Percentiles rank a stretch among this genome's conserved stretches.
Conservation (phyloP, 2,329 filamentous ascomycete species). For the Cytospora chrysosperma region DNA sequence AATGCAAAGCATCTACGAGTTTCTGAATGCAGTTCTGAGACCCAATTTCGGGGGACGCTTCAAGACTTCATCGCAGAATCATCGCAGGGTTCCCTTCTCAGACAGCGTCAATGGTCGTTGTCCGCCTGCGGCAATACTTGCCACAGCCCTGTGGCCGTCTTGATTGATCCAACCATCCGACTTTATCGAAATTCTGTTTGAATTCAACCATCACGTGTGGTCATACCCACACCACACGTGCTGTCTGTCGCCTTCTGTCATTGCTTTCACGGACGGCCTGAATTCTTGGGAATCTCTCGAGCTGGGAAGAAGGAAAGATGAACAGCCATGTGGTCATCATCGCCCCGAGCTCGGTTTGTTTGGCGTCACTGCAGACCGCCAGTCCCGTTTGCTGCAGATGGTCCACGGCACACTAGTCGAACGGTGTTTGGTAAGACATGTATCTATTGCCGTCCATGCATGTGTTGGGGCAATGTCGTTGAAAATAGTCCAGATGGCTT, state of each 20-base stretch:
- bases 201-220: no score
- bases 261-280: not conserved
- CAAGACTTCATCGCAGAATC: not conserved
- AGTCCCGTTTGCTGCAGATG: no score
- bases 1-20: not conserved
- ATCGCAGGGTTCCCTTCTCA: not conserved
- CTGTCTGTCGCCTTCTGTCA: not conserved
- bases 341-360: no score
- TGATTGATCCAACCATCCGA: not conserved
- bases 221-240: no score
- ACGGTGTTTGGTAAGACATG: slow-evolving; percentile 25
- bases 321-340: not conserved
- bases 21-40: not conserved
- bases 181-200: not conserved
- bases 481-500: slow-evolving; percentile 49
- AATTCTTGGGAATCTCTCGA: not conserved
- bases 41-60: not conserved
- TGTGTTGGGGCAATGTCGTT: no score
- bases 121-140: not conserved
- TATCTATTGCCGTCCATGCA: slow-evolving; percentile 34
- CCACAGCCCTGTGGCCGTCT: not conserved
- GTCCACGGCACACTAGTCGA: slow-evolving; percentile 5
- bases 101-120: not conserved
- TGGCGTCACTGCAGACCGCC: no score
- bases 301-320: not conserved